phyloP scores from a whole-genome alignment of 2,329 filamentous ascomycete species.

The Fusarium sarcochroum region DNA sequence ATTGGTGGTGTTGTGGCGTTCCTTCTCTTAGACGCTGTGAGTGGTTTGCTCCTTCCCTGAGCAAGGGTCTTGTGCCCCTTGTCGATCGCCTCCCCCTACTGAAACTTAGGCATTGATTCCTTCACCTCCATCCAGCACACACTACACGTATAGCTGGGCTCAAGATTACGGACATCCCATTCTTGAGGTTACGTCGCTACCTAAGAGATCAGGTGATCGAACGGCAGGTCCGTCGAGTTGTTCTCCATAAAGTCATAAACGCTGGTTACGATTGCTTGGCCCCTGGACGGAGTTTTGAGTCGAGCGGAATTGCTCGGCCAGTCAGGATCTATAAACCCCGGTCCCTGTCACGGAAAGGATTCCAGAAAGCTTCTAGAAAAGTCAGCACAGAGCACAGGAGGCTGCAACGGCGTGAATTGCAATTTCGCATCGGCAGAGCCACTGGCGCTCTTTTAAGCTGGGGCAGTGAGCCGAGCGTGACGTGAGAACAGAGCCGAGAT shows the following conservation, averaged over 20 bases:
- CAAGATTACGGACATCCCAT: conserved; percentile 19
- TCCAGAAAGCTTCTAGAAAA: conserved; percentile 52
- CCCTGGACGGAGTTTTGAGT: conserved; percentile 47
- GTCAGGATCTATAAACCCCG: conserved; percentile 24
- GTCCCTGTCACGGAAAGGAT: conserved; percentile 37
- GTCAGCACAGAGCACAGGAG: conserved; percentile 28
- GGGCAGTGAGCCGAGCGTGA: conserved; percentile 27
- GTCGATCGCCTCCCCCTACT: conserved; percentile 13
- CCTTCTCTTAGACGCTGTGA: not conserved
- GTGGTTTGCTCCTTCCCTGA: conserved; percentile 2
- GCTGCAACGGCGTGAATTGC: conserved; percentile 37
- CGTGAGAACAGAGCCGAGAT: conserved; percentile 35
- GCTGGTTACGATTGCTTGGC: conserved; percentile 35
- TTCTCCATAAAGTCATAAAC: conserved; percentile 20
- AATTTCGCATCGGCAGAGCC: conserved; percentile 42
- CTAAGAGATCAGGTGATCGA: conserved; percentile 27
- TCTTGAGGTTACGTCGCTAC: conserved; percentile 11
- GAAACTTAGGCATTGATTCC: conserved; percentile 21
- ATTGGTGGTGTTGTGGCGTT: conserved; percentile 20
- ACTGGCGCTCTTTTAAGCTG: conserved; percentile 30
- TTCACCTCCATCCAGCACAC: conserved; percentile 8
- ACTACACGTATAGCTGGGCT: conserved; percentile 2
- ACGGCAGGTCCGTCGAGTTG: conserved; percentile 18
- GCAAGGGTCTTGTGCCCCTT: conserved; percentile 7
- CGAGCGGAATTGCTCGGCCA: conserved; percentile 44